Percentiles rank a stretch among this genome's conserved stretches.
phyloP scores from a whole-genome alignment of 2,329 filamentous ascomycete genomes.

The Aureobasidium uvarum region DNA sequence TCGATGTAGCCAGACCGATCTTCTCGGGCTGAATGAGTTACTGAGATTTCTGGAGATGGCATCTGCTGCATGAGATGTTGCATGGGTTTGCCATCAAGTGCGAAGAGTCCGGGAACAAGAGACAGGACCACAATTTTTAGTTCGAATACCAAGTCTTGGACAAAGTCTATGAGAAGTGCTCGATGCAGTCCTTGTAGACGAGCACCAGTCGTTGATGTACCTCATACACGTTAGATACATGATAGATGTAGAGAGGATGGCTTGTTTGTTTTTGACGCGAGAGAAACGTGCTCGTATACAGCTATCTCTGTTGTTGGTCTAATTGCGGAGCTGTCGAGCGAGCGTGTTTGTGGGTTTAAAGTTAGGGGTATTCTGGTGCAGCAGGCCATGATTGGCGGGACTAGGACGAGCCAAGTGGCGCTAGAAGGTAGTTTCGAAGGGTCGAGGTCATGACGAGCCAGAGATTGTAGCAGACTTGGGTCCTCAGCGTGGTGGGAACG shows the following conservation, averaged over 20 bases:
- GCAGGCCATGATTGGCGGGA: not conserved
- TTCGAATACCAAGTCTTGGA: slow-evolving; percentile 15
- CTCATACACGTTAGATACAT: not conserved
- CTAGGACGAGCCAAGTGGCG: not conserved
- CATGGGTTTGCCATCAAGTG: not conserved
- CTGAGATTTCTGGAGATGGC: not conserved
- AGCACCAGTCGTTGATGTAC: not conserved
- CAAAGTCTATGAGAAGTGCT: not conserved
- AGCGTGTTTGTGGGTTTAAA: slow-evolving; percentile 2
- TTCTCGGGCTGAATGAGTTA: not conserved
- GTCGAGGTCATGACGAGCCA: not conserved
- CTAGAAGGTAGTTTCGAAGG: not conserved
- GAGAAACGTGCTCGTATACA: not conserved
- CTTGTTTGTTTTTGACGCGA: not conserved
- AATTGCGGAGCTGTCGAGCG: not conserved
- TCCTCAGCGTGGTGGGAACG: not conserved
- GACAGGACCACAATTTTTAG: not conserved
- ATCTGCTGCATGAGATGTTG: not conserved
- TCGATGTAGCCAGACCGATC: not conserved
- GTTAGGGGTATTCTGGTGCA: not conserved
- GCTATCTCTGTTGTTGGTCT: not conserved
- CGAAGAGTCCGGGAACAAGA: not conserved
- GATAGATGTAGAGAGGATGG: not conserved
- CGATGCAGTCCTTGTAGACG: not conserved
- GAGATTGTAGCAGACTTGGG: not conserved